A percentile compares a stretch with the other conserved stretches of the same genome.
Evolutionary conservation across 1,284 basidiomycete genomes (phyloP).

Genomic region (Mycocalia duriaeana): DNA sequence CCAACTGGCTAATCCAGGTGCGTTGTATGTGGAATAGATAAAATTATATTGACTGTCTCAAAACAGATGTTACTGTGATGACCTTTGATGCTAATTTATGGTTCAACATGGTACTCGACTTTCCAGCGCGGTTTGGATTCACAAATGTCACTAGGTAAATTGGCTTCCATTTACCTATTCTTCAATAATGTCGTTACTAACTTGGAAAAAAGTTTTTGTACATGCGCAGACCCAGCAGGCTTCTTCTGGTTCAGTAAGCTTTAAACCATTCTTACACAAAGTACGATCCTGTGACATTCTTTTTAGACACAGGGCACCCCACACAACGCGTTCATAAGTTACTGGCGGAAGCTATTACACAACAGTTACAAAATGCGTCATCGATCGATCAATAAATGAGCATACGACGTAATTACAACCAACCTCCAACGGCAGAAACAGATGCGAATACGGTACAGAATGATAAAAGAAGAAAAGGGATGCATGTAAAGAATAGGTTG

Average conservation of each 20-base stretch:
- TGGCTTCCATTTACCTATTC: too few species aligned
- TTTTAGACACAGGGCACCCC: conserved; percentile 41
- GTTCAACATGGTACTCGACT: conserved; percentile 43
- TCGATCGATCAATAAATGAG: neutral
- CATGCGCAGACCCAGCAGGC: conserved; percentile 37
- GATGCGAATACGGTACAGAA: too few species aligned
- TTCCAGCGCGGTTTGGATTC: conserved; percentile 38
- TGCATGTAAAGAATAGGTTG: neutral
- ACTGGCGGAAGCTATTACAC: conserved; percentile 39
- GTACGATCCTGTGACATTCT: neutral
- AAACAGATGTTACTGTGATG: conserved; percentile 33
- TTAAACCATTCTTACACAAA: conserved; percentile 10
- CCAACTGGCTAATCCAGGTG: conserved; percentile 29
- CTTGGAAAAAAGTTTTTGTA: conserved; percentile 38
- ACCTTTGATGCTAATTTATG: conserved; percentile 46
- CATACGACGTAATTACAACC: neutral
- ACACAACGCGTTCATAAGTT: conserved; percentile 45
- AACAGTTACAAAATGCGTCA: conserved; percentile 22
- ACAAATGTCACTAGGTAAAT: conserved; percentile 46
- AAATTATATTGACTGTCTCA: neutral
- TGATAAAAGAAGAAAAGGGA: too few species aligned
- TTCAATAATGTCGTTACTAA: neutral
- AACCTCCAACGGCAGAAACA: too few species aligned
- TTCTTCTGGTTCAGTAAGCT: conserved; percentile 57
- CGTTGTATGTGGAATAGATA: neutral